These are phyloP conservation scores for Brasilioporus rufonigricans DNA, from an alignment of 768 basidiomycete genomes.

Conservation along the genomic window DNA sequence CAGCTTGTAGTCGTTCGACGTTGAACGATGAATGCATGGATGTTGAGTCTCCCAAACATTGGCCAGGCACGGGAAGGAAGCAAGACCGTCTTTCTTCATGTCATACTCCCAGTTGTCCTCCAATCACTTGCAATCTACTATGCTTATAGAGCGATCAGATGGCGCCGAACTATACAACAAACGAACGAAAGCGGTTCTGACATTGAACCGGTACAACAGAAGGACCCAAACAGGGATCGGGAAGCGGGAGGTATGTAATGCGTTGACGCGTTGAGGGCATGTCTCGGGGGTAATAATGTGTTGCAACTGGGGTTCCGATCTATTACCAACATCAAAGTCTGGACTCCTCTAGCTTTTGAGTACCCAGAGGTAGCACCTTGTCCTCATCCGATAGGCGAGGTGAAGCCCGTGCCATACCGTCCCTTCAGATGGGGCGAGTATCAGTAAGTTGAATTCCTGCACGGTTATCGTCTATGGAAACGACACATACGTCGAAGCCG, in stretches of 20 bases:
- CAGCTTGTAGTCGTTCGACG: too few relatives aligned
- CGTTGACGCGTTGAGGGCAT: not conserved
- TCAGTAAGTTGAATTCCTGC: slow-evolving; percentile 46
- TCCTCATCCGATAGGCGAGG: slow-evolving; percentile 36
- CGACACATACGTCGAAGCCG: not conserved
- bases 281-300: not conserved
- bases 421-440: slow-evolving; percentile 67
- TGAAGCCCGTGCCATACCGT: slow-evolving; percentile 64
- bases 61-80: not conserved
- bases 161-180: slow-evolving; percentile 1
- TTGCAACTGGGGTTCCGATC: not conserved
- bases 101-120: slow-evolving; percentile 13
- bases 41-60: not conserved
- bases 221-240: slow-evolving; percentile 19
- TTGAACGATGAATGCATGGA: slow-evolving; percentile 10
- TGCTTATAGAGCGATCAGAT: slow-evolving; percentile 9
- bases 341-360: slow-evolving; percentile 49
- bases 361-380: slow-evolving; percentile 53
- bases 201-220: not conserved
- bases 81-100: not conserved
- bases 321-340: slow-evolving; percentile 37
- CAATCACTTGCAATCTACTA: slow-evolving; percentile 17
- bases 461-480: not conserved
- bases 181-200: not conserved
- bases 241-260: slow-evolving; percentile 26